These are phyloP conservation scores for Phoma sp. DNA, from an alignment of 2,329 filamentous ascomycete species.

Conservation along the genomic window DNA sequence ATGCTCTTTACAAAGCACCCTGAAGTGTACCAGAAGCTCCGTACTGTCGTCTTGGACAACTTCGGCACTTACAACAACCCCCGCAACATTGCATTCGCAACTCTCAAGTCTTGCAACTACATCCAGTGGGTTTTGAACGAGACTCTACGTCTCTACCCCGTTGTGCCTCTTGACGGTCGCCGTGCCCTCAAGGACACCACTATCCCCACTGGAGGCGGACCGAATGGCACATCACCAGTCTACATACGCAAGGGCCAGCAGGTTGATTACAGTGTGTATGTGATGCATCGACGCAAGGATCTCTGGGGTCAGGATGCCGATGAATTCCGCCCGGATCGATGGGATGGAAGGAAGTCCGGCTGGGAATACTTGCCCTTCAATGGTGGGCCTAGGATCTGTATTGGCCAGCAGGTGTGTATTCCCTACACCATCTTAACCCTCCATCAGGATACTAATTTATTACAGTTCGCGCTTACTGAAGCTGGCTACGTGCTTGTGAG, in stretches of 20 bases:
- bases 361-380: slow-evolving; percentile 47
- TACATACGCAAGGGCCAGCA: slow-evolving; percentile 39
- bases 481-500: slow-evolving; percentile 38
- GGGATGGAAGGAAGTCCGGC: slow-evolving; percentile 39
- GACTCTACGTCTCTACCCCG: slow-evolving; percentile 43
- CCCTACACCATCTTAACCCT: too few species aligned
- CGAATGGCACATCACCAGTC: slow-evolving; percentile 42
- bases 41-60: slow-evolving; percentile 44
- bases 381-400: slow-evolving; percentile 41
- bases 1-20: slow-evolving; percentile 47
- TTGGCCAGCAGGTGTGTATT: slow-evolving; percentile 31
- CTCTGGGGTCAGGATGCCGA: slow-evolving; percentile 48
- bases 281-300: slow-evolving; percentile 45
- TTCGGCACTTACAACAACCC: slow-evolving; percentile 52
- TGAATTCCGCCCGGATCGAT: slow-evolving; percentile 46
- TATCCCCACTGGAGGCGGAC: slow-evolving; percentile 45
- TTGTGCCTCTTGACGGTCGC: slow-evolving; percentile 42
- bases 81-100: slow-evolving; percentile 50
- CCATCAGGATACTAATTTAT: too few species aligned
- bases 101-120: slow-evolving; percentile 42
- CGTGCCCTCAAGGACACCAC: slow-evolving; percentile 41
- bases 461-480: slow-evolving; percentile 40
- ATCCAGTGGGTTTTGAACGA: slow-evolving; percentile 45
- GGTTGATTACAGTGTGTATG: slow-evolving; percentile 39
- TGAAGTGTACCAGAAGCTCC: slow-evolving; percentile 40